Conservation (phyloP, 345 rosid species). For the Eucalyptus shirleyi region DNA sequence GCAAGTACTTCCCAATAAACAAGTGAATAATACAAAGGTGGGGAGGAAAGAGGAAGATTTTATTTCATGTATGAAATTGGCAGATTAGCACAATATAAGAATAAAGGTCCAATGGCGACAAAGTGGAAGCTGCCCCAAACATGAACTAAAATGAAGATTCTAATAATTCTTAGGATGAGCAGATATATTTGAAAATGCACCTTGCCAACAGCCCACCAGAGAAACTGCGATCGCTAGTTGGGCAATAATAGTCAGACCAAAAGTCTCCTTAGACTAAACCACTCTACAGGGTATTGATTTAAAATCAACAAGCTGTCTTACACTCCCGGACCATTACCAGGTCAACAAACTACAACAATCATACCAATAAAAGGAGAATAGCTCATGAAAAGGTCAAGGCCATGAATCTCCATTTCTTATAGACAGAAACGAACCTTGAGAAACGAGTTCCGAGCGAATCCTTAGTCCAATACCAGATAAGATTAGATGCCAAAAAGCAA, state of each 20-base stretch:
- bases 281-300: background rate
- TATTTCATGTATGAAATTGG: background rate
- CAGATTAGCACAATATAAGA: background rate
- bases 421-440: background rate
- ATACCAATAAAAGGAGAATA: background rate
- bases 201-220: background rate
- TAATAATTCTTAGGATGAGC: background rate
- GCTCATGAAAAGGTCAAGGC: background rate
- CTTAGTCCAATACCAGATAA: background rate
- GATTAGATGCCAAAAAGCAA: background rate
- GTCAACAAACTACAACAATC: background rate
- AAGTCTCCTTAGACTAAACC: background rate
- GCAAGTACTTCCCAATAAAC: background rate
- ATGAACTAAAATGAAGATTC: background rate
- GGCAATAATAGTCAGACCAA: background rate
- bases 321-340: background rate
- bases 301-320: background rate
- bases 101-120: background rate
- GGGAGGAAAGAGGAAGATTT: background rate
- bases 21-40: background rate
- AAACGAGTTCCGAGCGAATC: background rate
- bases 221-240: background rate
- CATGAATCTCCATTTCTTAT: background rate
- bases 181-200: background rate
- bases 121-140: background rate